Evolutionary conservation across 164 flowering plant genomes (phyloP).

Genomic region (Magnolia sinica): DNA sequence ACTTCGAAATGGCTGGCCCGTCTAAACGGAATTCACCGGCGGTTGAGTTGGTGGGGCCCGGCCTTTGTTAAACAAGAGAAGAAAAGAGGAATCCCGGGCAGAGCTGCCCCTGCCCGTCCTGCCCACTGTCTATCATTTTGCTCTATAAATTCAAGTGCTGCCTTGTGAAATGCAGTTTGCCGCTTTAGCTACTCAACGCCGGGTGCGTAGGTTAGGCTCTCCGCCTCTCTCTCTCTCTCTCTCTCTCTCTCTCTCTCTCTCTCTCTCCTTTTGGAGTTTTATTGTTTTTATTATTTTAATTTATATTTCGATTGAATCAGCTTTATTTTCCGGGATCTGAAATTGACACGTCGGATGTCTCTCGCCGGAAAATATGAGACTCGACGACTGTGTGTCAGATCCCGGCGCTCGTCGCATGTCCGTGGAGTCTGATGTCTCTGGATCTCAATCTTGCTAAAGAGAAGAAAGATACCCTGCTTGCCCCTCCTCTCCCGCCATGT

Average conservation of each 20-base stretch:
- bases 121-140: background rate
- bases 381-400: too few species aligned
- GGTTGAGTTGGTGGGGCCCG: background rate
- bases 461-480: too few species aligned
- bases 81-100: conserved; percentile 7
- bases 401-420: too few species aligned
- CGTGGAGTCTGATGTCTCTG: too few species aligned
- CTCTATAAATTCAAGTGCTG: conserved; percentile 19
- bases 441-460: too few species aligned
- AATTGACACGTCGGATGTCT: too few species aligned
- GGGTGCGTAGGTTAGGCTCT: conserved; percentile 4
- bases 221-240: too few species aligned
- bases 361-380: too few species aligned
- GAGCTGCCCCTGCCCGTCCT: conserved; percentile 6
- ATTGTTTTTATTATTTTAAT: background rate
- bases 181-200: conserved; percentile 17
- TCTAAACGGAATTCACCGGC: background rate
- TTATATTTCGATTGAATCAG: background rate
- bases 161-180: conserved; percentile 23
- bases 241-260: background rate
- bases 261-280: background rate
- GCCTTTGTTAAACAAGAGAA: background rate
- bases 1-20: background rate
- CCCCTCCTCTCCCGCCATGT: too few species aligned
- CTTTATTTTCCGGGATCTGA: too few species aligned